Evolutionary conservation across 495 filamentous ascomycete species (phyloP), one percentile per base, ranked within the genome.

Genomic region (Pyrenula massariospora): DNA sequence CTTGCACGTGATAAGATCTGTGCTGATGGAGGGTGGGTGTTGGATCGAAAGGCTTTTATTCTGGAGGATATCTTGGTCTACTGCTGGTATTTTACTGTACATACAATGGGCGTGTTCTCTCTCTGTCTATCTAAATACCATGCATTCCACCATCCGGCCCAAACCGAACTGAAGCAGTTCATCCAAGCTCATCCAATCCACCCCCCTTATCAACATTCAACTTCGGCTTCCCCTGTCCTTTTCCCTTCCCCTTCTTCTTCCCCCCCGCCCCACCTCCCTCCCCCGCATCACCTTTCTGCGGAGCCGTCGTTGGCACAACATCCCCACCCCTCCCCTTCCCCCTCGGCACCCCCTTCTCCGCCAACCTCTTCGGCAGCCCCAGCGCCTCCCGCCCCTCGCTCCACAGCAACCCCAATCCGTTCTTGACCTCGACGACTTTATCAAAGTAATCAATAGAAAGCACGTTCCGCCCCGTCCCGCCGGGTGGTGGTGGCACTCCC

Each of bases 371-470:
- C 8, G 74, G 73, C 48, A 75, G 55, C 61, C 84, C 77, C 53
- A 77, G 76, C 3, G 88, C 68, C 62, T 76, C 70, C 63, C 76
- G 65, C 0, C 87, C 86, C 25, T 79, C 70, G 62, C 80, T 77
- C 86, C 84, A 88, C 47, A 89, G 65, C 54, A 82, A 68, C 1
- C 84, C 85, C 21, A 87, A 67, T 2, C 76, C 79, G 50, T 42
- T 56, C 67, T 75, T 79, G 54, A 68, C 70, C 57, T 86, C 86
- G 49, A 77, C 73, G 5, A 88, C 84, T 61, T 68, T 66, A 58
- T 71, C 69, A 48, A 72, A 69, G 24, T 70, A 74, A 22, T 74
- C 71, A n/a, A 73, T 48, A 8, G 74, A 65, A 0, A 77, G 69
- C 10, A 73, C 52, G 58, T 68, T 70, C 24, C 58, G 50, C 1